A percentile compares a stretch with the other conserved stretches of the same genome.
These are phyloP conservation scores for Beauveria pseudobassiana DNA, from an alignment of 2,329 filamentous ascomycete genomes.

Conservation along the genomic window DNA sequence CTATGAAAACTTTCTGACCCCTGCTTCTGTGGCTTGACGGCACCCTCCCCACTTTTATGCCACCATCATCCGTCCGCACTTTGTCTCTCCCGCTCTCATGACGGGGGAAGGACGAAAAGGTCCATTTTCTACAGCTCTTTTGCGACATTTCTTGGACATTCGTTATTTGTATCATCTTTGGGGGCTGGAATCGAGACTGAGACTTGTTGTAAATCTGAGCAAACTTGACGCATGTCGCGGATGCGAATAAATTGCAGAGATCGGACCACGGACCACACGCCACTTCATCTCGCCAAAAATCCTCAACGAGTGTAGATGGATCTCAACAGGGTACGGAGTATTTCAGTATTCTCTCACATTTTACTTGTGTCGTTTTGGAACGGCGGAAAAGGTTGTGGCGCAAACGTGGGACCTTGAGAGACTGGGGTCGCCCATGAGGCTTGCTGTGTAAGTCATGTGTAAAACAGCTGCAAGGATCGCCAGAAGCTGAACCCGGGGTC, in stretches of 20 bases:
- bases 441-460: constrained; percentile 9
- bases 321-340: not conserved
- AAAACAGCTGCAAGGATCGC: not conserved
- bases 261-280: not conserved
- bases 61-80: not conserved
- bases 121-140: not conserved
- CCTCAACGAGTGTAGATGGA: not conserved
- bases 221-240: not conserved
- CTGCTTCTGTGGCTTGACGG: constrained; percentile 2
- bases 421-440: not conserved
- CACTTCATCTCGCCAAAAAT: not conserved
- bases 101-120: not conserved
- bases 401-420: not conserved
- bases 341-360: too few species aligned
- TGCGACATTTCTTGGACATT: constrained; percentile 1
- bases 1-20: not conserved
- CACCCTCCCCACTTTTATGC: not conserved
- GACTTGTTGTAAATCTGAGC: not conserved
- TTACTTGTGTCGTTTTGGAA: not conserved
- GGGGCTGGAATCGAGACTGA: not conserved
- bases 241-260: not conserved
- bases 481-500: not conserved
- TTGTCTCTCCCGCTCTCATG: not conserved
- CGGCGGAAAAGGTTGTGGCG: not conserved
- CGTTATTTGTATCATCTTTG: not conserved